These are phyloP conservation scores for Colletotrichum nymphaeae DNA, from an alignment of 2,329 filamentous ascomycete genomes.

Conservation along the genomic window DNA sequence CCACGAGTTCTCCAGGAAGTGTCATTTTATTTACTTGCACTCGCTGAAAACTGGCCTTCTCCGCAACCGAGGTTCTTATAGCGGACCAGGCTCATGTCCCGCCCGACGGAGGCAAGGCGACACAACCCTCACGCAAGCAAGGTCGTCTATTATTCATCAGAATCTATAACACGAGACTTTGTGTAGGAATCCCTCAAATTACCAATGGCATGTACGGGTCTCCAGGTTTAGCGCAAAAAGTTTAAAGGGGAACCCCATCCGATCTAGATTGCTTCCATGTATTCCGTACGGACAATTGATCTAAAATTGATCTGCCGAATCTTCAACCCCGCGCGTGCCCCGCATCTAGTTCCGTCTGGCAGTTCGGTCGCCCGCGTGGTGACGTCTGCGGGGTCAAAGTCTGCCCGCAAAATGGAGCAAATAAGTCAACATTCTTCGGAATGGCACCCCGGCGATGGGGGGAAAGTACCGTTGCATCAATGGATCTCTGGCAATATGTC, in stretches of 20 bases:
- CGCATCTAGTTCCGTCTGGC: background rate
- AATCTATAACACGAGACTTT: background rate
- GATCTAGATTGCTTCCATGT: background rate
- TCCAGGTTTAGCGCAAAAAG: background rate
- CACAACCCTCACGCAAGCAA: background rate
- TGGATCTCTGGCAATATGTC: background rate
- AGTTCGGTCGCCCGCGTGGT: constrained; percentile 8
- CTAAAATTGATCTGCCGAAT: constrained; percentile 9
- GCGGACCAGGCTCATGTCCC: background rate
- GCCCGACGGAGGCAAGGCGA: constrained; percentile 1
- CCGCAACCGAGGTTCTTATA: background rate
- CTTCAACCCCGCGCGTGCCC: constrained; percentile 21
- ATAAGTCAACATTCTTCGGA: background rate
- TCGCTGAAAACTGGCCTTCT: background rate
- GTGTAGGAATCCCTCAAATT: no score
- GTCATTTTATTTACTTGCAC: background rate
- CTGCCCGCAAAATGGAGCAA: background rate
- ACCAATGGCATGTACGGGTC: background rate
- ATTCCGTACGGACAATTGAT: background rate
- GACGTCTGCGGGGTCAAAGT: constrained; percentile 25
- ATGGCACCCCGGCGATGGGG: background rate
- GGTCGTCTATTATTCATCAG: background rate
- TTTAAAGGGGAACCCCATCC: background rate
- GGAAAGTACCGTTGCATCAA: background rate
- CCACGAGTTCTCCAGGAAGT: background rate